Evolutionary conservation across 306 rosid species (phyloP).

Genomic region (Inga leiocalycina): DNA sequence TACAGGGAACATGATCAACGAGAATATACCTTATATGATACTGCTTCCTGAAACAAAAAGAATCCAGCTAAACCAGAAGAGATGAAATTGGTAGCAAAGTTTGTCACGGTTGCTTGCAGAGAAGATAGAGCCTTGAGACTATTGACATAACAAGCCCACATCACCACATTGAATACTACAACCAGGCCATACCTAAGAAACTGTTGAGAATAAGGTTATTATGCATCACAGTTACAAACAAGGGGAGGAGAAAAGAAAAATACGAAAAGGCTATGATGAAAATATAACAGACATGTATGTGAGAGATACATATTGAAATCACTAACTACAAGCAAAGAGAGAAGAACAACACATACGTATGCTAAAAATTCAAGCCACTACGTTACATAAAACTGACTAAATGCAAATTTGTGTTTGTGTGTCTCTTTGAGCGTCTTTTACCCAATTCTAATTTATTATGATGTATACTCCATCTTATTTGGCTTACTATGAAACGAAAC

Average conservation of each 20-base stretch:
- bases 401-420: not conserved
- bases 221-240: not conserved
- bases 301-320: not conserved
- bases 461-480: not conserved
- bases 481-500: not conserved
- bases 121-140: slow-evolving; percentile 86
- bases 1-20: not conserved
- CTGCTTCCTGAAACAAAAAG: slow-evolving; percentile 66
- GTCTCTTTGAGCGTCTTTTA: not conserved
- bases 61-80: slow-evolving; percentile 83
- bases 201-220: slow-evolving; percentile 41
- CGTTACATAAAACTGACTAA: not conserved
- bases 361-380: not conserved
- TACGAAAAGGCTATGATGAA: not conserved
- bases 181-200: slow-evolving; percentile 60
- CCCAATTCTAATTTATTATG: not conserved
- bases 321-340: not conserved
- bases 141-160: slow-evolving; percentile 91
- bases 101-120: slow-evolving; percentile 88
- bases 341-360: not conserved
- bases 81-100: slow-evolving; percentile 87
- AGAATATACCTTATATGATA: slow-evolving; percentile 65
- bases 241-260: not conserved
- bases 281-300: not conserved
- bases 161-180: slow-evolving; percentile 64